A percentile compares a stretch with the other conserved stretches of the same genome.
These are phyloP conservation scores for Schwanniomyces yamadae DNA, from an alignment of 805 yeast species.

Conservation along the genomic window DNA sequence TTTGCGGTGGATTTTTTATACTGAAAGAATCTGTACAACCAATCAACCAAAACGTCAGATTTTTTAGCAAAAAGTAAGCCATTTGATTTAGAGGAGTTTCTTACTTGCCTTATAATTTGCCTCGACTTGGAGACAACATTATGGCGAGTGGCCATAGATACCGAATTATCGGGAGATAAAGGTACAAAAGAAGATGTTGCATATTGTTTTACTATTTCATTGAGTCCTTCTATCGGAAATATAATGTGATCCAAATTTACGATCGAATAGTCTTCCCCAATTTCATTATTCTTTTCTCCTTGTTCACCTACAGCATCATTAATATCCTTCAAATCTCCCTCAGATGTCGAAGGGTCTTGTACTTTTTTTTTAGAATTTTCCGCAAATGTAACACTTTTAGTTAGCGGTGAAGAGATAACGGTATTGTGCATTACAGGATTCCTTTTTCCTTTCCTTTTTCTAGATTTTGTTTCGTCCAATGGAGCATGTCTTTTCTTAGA, in stretches of 20 bases:
- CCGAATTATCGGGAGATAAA: conserved; percentile 13
- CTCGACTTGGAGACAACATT: conserved; percentile 20
- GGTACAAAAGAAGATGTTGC: conserved; percentile 10
- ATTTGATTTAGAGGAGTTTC: conserved; percentile 21
- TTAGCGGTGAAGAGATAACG: conserved; percentile 14
- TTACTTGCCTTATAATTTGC: conserved; percentile 28
- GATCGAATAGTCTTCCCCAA: conserved; percentile 5
- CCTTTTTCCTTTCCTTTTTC: conserved; percentile 11
- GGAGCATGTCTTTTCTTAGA: conserved; percentile 4
- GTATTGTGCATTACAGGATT: conserved; percentile 11
- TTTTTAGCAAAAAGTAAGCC: conserved; percentile 28
- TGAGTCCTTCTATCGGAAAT: conserved; percentile 26
- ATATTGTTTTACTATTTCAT: conserved; percentile 10
- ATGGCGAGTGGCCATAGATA: conserved; percentile 20
- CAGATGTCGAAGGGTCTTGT: not conserved
- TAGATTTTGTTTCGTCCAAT: conserved; percentile 6
- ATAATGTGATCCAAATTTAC: conserved; percentile 9
- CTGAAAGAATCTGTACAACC: conserved; percentile 35
- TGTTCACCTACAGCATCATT: conserved; percentile 4
- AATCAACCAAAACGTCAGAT: conserved; percentile 24
- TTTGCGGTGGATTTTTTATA: conserved; percentile 34
- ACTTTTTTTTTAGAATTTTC: conserved; percentile 2
- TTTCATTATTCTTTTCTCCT: conserved; percentile 3
- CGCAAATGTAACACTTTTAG: conserved; percentile 9
- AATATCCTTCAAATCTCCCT: conserved; percentile 2